These are phyloP conservation scores for Kokia cookei DNA, from an alignment of 441 rosid species.

Conservation along the genomic window DNA sequence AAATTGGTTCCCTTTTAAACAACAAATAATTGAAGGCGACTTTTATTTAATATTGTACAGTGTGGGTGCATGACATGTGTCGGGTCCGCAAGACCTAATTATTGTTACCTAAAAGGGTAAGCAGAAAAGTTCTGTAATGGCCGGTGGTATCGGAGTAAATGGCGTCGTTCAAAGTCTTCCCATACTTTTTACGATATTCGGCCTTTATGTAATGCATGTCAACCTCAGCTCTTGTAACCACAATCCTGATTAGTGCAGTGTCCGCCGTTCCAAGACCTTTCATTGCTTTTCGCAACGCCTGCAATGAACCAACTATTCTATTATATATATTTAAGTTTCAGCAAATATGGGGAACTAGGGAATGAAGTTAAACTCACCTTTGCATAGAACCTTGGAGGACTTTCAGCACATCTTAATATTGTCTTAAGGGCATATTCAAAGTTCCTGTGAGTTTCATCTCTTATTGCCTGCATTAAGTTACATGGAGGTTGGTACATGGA, in stretches of 20 bases:
- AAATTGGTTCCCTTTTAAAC: too few species aligned
- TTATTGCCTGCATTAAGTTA: conserved; percentile 39
- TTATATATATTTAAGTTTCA: background rate
- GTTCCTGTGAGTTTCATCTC: conserved; percentile 49
- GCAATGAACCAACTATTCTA: background rate
- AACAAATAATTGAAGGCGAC: too few species aligned
- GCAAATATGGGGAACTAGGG: background rate
- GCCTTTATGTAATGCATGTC: conserved; percentile 51
- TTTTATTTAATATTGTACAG: too few species aligned
- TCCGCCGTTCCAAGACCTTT: conserved; percentile 73
- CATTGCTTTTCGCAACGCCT: conserved; percentile 32
- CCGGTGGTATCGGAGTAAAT: conserved; percentile 77
- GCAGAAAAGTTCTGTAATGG: conserved; percentile 4
- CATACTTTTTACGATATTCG: conserved; percentile 54
- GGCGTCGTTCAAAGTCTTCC: conserved; percentile 43
- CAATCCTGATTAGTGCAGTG: conserved; percentile 45
- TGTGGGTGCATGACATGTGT: background rate
- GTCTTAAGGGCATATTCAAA: conserved; percentile 51
- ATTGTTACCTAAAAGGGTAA: background rate
- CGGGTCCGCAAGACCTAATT: background rate
- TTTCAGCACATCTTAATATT: conserved; percentile 57
- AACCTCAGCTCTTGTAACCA: conserved; percentile 64
- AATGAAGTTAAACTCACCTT: conserved; percentile 30
- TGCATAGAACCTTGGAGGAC: conserved; percentile 53
- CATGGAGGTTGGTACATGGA: background rate